These are phyloP conservation scores for Euphorbia celastroides DNA, from an alignment of 441 rosid species.

Conservation along the genomic window DNA sequence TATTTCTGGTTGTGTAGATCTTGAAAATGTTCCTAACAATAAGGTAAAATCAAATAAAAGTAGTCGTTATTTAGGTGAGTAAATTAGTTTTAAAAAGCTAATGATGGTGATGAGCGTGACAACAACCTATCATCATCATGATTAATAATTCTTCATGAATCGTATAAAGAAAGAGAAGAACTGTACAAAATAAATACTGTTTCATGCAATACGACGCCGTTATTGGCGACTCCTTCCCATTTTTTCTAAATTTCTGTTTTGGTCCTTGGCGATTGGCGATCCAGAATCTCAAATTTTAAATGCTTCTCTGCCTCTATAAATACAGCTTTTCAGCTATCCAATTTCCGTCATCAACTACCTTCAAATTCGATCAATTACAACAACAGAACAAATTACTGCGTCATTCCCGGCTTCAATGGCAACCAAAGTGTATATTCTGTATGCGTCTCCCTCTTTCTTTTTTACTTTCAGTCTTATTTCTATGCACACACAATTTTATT, in stretches of 20 bases:
- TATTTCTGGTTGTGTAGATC: too few species aligned
- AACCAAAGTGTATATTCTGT: too few species aligned
- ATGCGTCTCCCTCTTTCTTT: neutral
- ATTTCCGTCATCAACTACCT: neutral
- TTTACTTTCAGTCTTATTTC: too few species aligned
- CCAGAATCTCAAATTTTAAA: neutral
- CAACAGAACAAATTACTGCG: neutral
- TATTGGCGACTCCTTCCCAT: neutral
- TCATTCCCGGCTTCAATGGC: neutral
- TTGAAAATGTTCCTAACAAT: too few species aligned
- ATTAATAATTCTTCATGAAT: constrained; percentile 3
- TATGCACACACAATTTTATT: too few species aligned
- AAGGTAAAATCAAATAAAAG: too few species aligned
- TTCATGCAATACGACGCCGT: neutral
- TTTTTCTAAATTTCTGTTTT: neutral
- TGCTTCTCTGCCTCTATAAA: constrained; percentile 9
- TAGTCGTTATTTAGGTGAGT: too few species aligned
- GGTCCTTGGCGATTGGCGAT: constrained; percentile 1
- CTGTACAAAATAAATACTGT: neutral
- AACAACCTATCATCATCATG: constrained; percentile 54
- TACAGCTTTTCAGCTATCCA: neutral
- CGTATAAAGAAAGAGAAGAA: neutral
- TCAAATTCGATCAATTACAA: neutral
- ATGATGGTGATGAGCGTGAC: constrained; percentile 56
- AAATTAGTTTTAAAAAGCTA: constrained; percentile 6